These are phyloP conservation scores for Trichocladium uniseriatum DNA, from an alignment of 495 filamentous ascomycete genomes.

Conservation along the genomic window DNA sequence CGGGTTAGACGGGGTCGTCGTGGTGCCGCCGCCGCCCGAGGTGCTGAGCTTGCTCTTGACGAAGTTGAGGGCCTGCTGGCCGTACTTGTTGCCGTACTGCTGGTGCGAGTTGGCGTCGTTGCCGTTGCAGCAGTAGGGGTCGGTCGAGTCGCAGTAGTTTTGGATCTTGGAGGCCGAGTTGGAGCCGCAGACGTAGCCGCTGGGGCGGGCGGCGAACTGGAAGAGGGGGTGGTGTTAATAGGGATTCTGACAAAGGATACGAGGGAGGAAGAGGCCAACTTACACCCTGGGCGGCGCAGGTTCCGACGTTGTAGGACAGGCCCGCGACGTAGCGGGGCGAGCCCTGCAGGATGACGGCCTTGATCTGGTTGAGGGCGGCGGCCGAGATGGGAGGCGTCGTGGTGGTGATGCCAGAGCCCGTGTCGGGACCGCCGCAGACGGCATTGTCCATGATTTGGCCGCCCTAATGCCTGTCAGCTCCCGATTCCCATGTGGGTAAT, in stretches of 20 bases:
- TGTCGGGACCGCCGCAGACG: conserved; percentile 48
- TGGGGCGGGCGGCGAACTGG: conserved; percentile 47
- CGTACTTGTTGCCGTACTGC: conserved; percentile 51
- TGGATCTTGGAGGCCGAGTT: conserved; percentile 41
- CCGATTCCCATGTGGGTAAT: neutral
- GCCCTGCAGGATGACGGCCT: conserved; percentile 55
- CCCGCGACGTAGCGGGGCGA: conserved; percentile 46
- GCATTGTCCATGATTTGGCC: conserved; percentile 57
- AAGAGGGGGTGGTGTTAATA: conserved; percentile 2
- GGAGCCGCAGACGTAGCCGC: conserved; percentile 46
- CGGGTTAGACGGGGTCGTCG: conserved; percentile 8
- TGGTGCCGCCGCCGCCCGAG: conserved; percentile 16
- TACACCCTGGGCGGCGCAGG: conserved; percentile 50
- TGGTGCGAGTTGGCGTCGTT: conserved; percentile 48
- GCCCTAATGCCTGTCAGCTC: conserved; percentile 32
- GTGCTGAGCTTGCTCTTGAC: conserved; percentile 36
- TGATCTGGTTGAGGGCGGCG: conserved; percentile 33
- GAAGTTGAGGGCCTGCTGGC: conserved; percentile 46
- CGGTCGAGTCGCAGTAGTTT: conserved; percentile 52
- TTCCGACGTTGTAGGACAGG: conserved; percentile 52
- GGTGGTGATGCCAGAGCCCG: conserved; percentile 13
- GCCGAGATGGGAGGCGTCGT: conserved; percentile 35
- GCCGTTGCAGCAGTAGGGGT: conserved; percentile 58
- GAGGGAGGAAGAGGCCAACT: conserved; percentile 17
- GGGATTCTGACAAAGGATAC: neutral